Evolutionary conservation across 75 land plant species (phyloP).

Genomic region (Sequoiadendron giganteum): DNA sequence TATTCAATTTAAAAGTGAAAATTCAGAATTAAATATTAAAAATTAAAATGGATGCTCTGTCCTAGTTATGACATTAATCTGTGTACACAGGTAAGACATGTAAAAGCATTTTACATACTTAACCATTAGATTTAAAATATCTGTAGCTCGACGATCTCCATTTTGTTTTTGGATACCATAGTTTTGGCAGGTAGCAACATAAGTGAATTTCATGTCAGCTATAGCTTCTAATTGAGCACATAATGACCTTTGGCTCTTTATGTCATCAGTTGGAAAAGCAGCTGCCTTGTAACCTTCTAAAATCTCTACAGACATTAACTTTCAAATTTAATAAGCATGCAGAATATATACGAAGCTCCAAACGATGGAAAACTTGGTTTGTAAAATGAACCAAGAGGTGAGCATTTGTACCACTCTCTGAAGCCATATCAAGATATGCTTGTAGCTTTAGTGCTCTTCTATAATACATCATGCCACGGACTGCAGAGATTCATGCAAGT

Average conservation of each 20-base stretch:
- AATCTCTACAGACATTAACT: conserved; percentile 58
- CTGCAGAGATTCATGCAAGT: conserved; percentile 32
- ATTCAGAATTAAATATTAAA: background rate
- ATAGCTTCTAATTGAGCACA: conserved; percentile 84
- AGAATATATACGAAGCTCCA: background rate
- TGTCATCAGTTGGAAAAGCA: conserved; percentile 53
- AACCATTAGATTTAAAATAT: conserved; percentile 93
- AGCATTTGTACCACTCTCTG: conserved; percentile 53
- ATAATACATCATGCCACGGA: conserved; percentile 99
- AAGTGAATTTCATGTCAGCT: conserved; percentile 98
- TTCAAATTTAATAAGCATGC: background rate
- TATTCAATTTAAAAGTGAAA: background rate
- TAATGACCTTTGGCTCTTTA: conserved; percentile 82
- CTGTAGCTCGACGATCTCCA: conserved; percentile 87
- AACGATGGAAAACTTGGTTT: background rate
- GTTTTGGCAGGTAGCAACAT: conserved; percentile 95
- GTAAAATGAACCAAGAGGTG: background rate
- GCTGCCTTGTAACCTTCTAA: conserved; percentile 81
- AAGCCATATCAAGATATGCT: conserved; percentile 94
- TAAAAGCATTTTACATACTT: conserved; percentile 43
- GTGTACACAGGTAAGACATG: background rate
- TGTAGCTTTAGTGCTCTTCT: conserved; percentile 87
- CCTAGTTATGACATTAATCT: background rate
- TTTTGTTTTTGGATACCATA: conserved; percentile 92
- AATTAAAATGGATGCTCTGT: background rate